Evolutionary conservation across 257 asterid species (phyloP), one percentile per base, ranked within the genome.

Genomic region (Solanum etuberosum): DNA sequence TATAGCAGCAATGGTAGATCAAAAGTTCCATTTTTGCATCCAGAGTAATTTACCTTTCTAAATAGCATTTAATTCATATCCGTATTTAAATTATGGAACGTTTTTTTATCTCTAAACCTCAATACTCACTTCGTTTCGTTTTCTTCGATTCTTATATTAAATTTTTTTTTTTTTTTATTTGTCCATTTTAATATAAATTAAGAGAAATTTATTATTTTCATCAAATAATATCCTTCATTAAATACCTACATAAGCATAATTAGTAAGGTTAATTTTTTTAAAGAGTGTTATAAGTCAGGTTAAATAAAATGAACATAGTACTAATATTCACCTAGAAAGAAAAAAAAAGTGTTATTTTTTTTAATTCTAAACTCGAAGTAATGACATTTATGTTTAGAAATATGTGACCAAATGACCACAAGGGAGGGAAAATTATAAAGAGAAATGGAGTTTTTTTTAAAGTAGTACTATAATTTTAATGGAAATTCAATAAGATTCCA

Each of bases 401-500:
- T 57, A 57, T 57, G 46, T 27, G 34, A 23, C 6, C 67, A 59
- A 59, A 59, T 21, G 25, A 21, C 12, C 67, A n/a, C 4, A 6
- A 15, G 18, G 37, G 86, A 70, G 72, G 68, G 87, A 76, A n/a
- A 27, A 7, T 21, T 54, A 14, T 59, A 70, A 38, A 25, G 67
- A 80, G 27, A 43, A 80, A 46, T 80, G 27, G 37, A 46, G n/a
- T 29, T 23, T 40, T 6, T 42, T 15, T 8, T 25, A 20, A 32
- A 42, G 9, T 43, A 78, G 8, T 81, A 88, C 88, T 72, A 20
- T 9, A 32, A 34, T 72, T 80, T 31, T 85, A 83, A 89, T 67
- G 90, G 92, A 86, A 90, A 57, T 83, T 87, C 82, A 80, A 63
- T 43, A 76, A 74, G 92, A 92, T 93, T 90, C 94, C 92, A 87